Evolutionary conservation across 305 asterid species (phyloP).

Genomic region (Fraxinus floribunda): DNA sequence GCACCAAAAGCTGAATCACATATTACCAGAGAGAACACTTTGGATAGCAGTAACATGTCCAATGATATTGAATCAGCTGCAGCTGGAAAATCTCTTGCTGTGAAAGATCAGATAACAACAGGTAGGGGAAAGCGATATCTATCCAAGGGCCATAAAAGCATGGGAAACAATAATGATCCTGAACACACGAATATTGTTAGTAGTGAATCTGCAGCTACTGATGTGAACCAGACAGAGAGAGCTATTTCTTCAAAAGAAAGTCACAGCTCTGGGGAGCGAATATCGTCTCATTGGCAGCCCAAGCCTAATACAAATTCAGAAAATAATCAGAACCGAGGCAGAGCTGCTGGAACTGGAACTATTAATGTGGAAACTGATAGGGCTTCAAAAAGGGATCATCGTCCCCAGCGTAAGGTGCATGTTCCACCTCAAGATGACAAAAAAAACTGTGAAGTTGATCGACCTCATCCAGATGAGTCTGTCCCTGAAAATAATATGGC

Average conservation of each 20-base stretch:
- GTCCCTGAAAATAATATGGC: constrained; percentile 35
- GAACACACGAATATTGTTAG: constrained; percentile 26
- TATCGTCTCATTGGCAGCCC: constrained; percentile 83
- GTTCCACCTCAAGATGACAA: constrained; percentile 27
- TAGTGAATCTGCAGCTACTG: constrained; percentile 45
- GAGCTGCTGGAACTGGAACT: constrained; percentile 35
- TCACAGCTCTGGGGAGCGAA: constrained; percentile 49
- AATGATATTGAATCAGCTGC: constrained; percentile 31
- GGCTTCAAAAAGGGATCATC: constrained; percentile 45
- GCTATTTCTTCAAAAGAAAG: constrained; percentile 43
- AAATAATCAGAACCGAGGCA: constrained; percentile 43
- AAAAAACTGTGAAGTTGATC: constrained; percentile 23
- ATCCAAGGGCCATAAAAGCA: constrained; percentile 45
- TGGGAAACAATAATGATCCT: constrained; percentile 42
- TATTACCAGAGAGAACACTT: constrained; percentile 20
- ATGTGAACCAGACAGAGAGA: constrained; percentile 46
- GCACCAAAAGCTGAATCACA: constrained; percentile 37
- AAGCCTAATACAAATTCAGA: constrained; percentile 49
- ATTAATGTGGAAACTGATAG: constrained; percentile 37
- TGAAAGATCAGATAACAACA: constrained; percentile 52
- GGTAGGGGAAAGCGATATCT: constrained; percentile 65
- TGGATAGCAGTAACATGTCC: constrained; percentile 29
- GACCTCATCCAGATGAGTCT: constrained; percentile 25
- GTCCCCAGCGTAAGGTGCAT: constrained; percentile 36
- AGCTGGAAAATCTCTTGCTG: constrained; percentile 30